Percentiles rank a stretch among this genome's conserved stretches.
Evolutionary conservation across 441 rosid species (phyloP).

Genomic region (Eutrema salsugineum): DNA sequence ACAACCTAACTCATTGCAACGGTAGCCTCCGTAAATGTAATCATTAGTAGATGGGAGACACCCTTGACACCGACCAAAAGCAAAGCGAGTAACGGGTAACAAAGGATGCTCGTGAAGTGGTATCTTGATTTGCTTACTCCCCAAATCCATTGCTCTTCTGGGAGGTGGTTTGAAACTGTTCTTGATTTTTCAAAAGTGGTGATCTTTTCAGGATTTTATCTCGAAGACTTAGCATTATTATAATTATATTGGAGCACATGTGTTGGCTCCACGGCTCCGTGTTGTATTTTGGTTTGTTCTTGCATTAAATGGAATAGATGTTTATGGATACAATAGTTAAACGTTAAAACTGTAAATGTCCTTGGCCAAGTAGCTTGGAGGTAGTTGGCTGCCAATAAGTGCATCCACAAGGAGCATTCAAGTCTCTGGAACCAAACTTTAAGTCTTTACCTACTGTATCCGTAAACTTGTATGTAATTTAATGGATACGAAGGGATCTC

Average conservation of each 20-base stretch:
- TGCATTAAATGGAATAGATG: too few species aligned
- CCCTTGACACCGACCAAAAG: not conserved
- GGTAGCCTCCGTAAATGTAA: slow-evolving; percentile 1
- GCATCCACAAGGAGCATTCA: not conserved
- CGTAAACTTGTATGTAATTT: too few species aligned
- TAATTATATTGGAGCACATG: too few species aligned
- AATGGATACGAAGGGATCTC: not conserved
- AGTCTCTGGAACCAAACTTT: not conserved
- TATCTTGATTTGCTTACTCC: not conserved
- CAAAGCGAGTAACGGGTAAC: not conserved
- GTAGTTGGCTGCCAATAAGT: not conserved
- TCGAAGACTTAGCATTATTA: too few species aligned
- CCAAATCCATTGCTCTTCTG: slow-evolving; percentile 13
- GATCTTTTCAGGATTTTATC: too few species aligned
- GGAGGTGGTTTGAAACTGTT: not conserved
- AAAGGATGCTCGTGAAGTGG: not conserved
- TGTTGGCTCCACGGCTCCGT: too few species aligned
- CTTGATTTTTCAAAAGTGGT: too few species aligned
- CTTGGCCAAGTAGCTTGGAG: not conserved
- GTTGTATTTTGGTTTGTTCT: too few species aligned
- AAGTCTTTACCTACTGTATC: too few species aligned
- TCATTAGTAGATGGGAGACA: not conserved
- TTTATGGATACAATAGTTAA: too few species aligned
- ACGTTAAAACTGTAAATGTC: too few species aligned
- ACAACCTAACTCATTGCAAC: not conserved